Percentiles rank a stretch among this genome's conserved stretches.
Evolutionary conservation across 2,329 filamentous ascomycete species (phyloP).

Genomic region (Taxawa tesnikishii): DNA sequence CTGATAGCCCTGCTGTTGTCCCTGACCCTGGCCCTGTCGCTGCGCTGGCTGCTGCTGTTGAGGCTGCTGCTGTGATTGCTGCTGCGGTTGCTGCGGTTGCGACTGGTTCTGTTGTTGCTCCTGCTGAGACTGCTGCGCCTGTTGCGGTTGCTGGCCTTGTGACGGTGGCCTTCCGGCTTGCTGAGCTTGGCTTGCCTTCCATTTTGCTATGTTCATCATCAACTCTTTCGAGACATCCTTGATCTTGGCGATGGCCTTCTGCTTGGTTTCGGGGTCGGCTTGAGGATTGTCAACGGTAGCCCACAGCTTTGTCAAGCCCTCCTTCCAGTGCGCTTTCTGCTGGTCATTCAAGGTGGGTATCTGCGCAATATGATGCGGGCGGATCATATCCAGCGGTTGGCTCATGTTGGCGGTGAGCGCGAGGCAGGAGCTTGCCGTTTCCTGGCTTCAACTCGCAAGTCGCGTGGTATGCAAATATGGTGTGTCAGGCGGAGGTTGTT

Average conservation of each 20-base stretch:
- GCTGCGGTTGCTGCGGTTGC: slow-evolving; percentile 7
- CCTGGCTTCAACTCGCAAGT: too few species aligned
- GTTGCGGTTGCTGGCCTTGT: slow-evolving; percentile 1
- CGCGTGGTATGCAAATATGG: too few species aligned
- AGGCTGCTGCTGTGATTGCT: slow-evolving; percentile 9
- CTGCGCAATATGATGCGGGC: slow-evolving; percentile 7
- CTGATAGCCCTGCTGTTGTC: slow-evolving; percentile 15
- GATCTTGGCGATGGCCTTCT: slow-evolving; percentile 9
- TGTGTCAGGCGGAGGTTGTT: too few species aligned
- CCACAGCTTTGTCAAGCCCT: slow-evolving; percentile 9
- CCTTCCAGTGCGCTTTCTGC: slow-evolving; percentile 5
- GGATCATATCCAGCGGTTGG: slow-evolving; percentile 8
- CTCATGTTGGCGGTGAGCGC: too few species aligned
- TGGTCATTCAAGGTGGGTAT: slow-evolving; percentile 8
- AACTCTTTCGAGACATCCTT: slow-evolving; percentile 11
- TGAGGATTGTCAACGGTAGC: slow-evolving; percentile 6
- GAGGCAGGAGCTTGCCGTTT: too few species aligned
- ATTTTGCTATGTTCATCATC: slow-evolving; percentile 5
- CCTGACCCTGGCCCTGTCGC: slow-evolving; percentile 16
- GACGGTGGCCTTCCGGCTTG: neutral
- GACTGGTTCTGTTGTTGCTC: slow-evolving; percentile 7
- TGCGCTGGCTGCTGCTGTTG: slow-evolving; percentile 11
- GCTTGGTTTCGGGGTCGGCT: slow-evolving; percentile 7
- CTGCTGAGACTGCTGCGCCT: slow-evolving; percentile 9
- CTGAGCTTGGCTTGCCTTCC: neutral